phyloP scores from a whole-genome alignment of 2,329 filamentous ascomycete genomes.

The Fusarium xylarioides region DNA sequence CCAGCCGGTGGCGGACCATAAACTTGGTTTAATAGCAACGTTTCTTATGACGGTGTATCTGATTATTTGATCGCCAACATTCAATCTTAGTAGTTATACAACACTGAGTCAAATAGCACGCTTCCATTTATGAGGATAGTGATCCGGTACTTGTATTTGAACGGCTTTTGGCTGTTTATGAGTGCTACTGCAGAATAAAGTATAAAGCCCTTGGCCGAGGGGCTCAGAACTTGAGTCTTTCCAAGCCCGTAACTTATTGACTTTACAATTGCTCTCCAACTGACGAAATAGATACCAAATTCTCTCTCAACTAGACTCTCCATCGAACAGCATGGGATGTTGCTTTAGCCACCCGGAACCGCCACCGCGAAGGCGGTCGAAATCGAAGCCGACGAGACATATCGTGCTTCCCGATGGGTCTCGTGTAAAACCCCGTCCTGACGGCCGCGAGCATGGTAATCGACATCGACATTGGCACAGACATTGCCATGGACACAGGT shows the following conservation, averaged over 20 bases:
- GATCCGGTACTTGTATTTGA: background rate
- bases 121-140: background rate
- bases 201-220: background rate
- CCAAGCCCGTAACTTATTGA: background rate
- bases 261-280: background rate
- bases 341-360: constrained; percentile 3
- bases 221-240: background rate
- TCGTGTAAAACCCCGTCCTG: background rate
- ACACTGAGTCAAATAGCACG: background rate
- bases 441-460: background rate
- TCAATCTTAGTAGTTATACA: background rate
- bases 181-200: background rate
- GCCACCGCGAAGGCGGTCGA: background rate
- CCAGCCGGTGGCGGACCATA: background rate
- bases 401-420: background rate
- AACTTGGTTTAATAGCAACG: too few relatives aligned
- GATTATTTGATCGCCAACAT: background rate
- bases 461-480: background rate
- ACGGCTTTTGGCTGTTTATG: background rate
- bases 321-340: constrained; percentile 7
- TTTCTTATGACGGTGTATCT: background rate
- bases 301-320: background rate
- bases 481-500: background rate
- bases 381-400: background rate
- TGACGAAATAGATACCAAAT: background rate